phyloP scores from a whole-genome alignment of 2,329 filamentous ascomycete species.

The Lanzia echinophila region DNA sequence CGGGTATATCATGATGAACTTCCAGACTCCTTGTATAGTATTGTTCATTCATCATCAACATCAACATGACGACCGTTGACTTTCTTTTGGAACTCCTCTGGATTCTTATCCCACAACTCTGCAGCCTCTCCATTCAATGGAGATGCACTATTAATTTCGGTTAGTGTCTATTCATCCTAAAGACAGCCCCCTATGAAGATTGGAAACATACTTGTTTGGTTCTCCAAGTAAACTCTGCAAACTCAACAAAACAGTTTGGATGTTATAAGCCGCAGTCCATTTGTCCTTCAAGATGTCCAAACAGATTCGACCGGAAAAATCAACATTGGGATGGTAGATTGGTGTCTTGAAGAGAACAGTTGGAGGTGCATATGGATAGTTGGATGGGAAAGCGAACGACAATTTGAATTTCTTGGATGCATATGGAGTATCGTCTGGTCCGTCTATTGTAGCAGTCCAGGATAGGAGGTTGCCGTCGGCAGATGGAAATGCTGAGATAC shows the following conservation, averaged over 20 bases:
- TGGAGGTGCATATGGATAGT: conserved; percentile 88
- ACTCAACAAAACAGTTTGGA: conserved; percentile 86
- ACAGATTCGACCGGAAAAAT: conserved; percentile 95
- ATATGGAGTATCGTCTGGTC: conserved; percentile 88
- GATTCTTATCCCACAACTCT: conserved; percentile 87
- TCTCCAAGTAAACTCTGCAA: conserved; percentile 93
- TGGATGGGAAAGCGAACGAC: conserved; percentile 79
- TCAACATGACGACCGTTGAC: conserved; percentile 57
- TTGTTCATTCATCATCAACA: conserved; percentile 50
- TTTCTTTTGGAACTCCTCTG: conserved; percentile 78
- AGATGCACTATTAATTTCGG: conserved; percentile 59
- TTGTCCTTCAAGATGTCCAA: conserved; percentile 98
- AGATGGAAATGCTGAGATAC: conserved; percentile 90
- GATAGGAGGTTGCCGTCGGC: conserved; percentile 82
- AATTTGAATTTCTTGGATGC: conserved; percentile 85
- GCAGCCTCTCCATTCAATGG: conserved; percentile 95
- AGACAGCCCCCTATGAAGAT: neutral
- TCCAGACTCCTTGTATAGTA: neutral
- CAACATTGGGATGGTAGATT: conserved; percentile 98
- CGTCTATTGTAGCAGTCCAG: conserved; percentile 91
- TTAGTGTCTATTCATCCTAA: conserved; percentile 1
- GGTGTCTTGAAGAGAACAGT: conserved; percentile 96
- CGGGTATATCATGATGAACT: neutral
- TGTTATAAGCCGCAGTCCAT: conserved; percentile 97
- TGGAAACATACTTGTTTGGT: conserved; percentile 80